Conservation (phyloP, 176 grass and related monocot genomes). For the Musa schizocarpa region DNA sequence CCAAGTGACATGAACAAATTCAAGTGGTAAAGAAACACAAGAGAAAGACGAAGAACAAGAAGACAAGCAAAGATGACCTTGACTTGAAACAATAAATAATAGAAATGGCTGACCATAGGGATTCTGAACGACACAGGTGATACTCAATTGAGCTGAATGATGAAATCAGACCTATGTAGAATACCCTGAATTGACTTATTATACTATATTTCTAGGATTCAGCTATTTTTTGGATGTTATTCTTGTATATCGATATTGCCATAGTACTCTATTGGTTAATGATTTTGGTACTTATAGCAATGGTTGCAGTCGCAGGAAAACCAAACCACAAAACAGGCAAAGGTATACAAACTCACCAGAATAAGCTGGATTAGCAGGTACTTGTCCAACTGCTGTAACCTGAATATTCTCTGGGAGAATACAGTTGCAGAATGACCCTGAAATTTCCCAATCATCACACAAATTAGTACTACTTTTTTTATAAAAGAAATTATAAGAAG, state of each 20-base stretch:
- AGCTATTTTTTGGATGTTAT: not conserved
- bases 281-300: not conserved
- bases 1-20: not conserved
- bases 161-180: not conserved
- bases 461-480: not conserved
- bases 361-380: slow-evolving; percentile 35
- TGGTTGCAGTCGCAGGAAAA: not conserved
- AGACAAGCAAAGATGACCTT: not conserved
- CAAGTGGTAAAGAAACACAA: not conserved
- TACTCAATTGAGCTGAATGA: not conserved
- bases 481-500: not conserved
- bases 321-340: slow-evolving; percentile 1
- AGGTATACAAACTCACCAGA: slow-evolving; percentile 40
- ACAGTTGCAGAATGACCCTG: slow-evolving; percentile 74
- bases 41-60: not conserved
- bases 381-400: slow-evolving; percentile 47
- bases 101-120: not conserved
- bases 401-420: slow-evolving; percentile 80
- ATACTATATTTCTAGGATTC: not conserved
- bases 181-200: not conserved
- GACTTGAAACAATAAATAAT: not conserved
- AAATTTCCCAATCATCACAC: not conserved
- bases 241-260: not conserved
- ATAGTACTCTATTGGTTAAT: too few species aligned
- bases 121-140: not conserved